Conservation (phyloP, 306 rosid genomes). For the Medicago lupulina region DNA sequence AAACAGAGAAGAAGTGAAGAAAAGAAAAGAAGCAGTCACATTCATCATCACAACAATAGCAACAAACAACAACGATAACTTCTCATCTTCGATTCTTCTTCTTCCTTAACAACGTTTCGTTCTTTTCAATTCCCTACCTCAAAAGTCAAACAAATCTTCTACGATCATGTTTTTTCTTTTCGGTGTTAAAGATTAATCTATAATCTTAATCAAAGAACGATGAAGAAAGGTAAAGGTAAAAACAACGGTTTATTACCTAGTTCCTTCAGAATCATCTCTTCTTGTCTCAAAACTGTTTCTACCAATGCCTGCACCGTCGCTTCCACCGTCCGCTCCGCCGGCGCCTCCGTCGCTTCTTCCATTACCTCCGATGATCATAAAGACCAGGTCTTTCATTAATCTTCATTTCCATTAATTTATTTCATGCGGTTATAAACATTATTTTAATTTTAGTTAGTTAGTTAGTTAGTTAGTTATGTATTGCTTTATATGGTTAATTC, state of each 20-base stretch:
- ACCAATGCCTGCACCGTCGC: constrained; percentile 83
- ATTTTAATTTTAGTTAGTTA: neutral
- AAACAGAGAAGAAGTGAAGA: neutral
- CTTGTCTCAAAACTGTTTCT: constrained; percentile 84
- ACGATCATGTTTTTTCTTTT: no score
- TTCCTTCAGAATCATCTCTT: constrained; percentile 83
- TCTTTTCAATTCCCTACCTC: neutral
- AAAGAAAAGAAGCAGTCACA: neutral
- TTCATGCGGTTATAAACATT: no score
- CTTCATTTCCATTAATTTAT: neutral
- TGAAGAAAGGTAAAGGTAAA: constrained; percentile 72
- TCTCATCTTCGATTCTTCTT: neutral
- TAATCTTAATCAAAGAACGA: neutral
- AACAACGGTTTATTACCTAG: constrained; percentile 79
- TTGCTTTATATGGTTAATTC: neutral
- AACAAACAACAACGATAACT: neutral
- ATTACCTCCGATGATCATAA: constrained; percentile 80
- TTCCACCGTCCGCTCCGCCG: constrained; percentile 89
- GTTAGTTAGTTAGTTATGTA: neutral
- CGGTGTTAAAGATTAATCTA: no score
- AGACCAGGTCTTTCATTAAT: constrained; percentile 62
- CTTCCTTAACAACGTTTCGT: neutral
- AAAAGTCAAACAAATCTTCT: neutral
- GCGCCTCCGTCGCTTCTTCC: constrained; percentile 83
- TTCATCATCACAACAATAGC: no score